A percentile compares a stretch with the other conserved stretches of the same genome.
Conservation (phyloP, 2,329 filamentous ascomycete genomes). For the Thelonectria olida region DNA sequence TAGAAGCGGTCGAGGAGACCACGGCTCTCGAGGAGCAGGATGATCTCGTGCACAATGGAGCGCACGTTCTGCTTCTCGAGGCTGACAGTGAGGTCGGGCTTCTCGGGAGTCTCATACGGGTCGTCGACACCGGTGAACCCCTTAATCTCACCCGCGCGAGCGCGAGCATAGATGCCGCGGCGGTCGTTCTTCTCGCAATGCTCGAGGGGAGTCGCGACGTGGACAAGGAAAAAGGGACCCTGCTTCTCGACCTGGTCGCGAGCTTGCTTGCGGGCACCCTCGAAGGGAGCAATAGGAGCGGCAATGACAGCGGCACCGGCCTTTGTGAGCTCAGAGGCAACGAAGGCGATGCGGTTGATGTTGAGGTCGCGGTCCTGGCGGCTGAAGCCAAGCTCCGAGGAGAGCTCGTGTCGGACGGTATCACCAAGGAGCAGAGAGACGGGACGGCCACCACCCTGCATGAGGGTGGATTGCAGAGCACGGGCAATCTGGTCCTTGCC, state of each 20-base stretch:
- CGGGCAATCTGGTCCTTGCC: slow-evolving; percentile 97
- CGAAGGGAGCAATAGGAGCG: slow-evolving; percentile 94
- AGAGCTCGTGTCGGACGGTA: slow-evolving; percentile 92
- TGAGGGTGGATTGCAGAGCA: slow-evolving; percentile 94
- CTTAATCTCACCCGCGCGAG: slow-evolving; percentile 90
- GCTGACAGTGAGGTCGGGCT: slow-evolving; percentile 87
- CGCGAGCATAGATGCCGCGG: slow-evolving; percentile 86
- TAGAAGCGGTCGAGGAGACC: slow-evolving; percentile 82
- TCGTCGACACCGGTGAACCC: slow-evolving; percentile 98
- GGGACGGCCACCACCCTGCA: slow-evolving; percentile 95
- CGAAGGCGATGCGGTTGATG: slow-evolving; percentile 95
- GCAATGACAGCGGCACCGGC: slow-evolving; percentile 95
- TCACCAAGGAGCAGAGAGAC: slow-evolving; percentile 96
- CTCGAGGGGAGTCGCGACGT: slow-evolving; percentile 92
- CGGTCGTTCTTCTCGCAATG: slow-evolving; percentile 96
- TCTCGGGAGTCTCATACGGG: slow-evolving; percentile 86
- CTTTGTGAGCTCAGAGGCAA: slow-evolving; percentile 92
- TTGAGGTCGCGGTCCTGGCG: slow-evolving; percentile 92
- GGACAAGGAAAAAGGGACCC: slow-evolving; percentile 93
- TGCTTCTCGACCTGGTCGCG: slow-evolving; percentile 87
- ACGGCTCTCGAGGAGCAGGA: slow-evolving; percentile 88
- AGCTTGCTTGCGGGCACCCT: slow-evolving; percentile 78
- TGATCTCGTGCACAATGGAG: slow-evolving; percentile 95
- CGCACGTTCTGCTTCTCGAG: slow-evolving; percentile 86
- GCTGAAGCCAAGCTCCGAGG: slow-evolving; percentile 94